Conservation (phyloP, 768 basidiomycete species). For the Leucogyrophana mollusca region DNA sequence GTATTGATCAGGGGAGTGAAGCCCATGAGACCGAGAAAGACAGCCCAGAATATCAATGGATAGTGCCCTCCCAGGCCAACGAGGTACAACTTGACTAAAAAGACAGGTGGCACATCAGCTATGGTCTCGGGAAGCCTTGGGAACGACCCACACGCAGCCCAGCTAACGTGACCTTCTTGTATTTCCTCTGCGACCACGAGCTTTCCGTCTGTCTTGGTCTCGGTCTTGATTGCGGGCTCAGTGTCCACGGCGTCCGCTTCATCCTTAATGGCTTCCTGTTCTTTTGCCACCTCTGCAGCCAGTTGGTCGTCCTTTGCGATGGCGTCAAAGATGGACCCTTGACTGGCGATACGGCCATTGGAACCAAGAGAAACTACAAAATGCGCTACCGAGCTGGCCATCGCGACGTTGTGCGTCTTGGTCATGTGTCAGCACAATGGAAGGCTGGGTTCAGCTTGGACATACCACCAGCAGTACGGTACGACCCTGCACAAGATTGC, state of each 20-base stretch:
- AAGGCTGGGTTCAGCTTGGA: no score
- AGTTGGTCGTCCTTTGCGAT: slow-evolving; percentile 40
- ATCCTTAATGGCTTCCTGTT: slow-evolving; percentile 8
- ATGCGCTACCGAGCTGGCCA: slow-evolving; percentile 21
- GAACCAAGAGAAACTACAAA: slow-evolving; percentile 52
- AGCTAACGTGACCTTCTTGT: slow-evolving; percentile 55
- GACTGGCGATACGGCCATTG: slow-evolving; percentile 48
- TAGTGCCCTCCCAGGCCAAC: slow-evolving; percentile 22
- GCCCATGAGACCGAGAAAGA: slow-evolving; percentile 15
- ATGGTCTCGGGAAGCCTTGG: neutral
- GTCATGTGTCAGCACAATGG: no score
- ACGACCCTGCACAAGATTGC: no score
- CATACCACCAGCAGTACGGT: no score
- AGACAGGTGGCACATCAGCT: slow-evolving; percentile 17
- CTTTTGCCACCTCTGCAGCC: slow-evolving; percentile 15
- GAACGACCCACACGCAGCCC: slow-evolving; percentile 37
- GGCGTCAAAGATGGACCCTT: slow-evolving; percentile 48
- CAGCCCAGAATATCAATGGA: slow-evolving; percentile 31
- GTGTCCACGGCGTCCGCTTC: slow-evolving; percentile 19
- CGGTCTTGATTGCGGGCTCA: slow-evolving; percentile 13
- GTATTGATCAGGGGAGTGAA: slow-evolving; percentile 19
- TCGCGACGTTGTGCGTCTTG: slow-evolving; percentile 34
- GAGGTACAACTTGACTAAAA: slow-evolving; percentile 27
- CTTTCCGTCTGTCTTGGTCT: slow-evolving; percentile 41
- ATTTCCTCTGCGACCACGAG: slow-evolving; percentile 68